phyloP scores from a whole-genome alignment of 768 basidiomycete genomes.

The Lentinula detonsa region DNA sequence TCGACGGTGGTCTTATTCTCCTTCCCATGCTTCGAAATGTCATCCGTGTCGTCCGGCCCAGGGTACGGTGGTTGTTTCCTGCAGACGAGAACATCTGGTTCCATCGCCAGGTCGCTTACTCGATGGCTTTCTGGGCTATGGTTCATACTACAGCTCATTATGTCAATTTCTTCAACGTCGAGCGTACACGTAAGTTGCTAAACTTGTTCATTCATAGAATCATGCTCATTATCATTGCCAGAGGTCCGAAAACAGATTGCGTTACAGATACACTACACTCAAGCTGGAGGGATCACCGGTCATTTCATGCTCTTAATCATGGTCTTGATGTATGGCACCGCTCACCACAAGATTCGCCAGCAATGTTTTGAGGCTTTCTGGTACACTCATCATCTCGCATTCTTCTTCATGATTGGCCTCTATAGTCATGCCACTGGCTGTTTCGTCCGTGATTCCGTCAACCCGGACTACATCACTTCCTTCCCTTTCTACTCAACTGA shows the following conservation, averaged over 20 bases:
- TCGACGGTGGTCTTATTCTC: constrained; percentile 81
- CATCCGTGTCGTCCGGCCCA: constrained; percentile 78
- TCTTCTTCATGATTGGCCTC: constrained; percentile 90
- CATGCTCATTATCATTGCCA: constrained; percentile 21
- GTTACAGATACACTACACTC: constrained; percentile 80
- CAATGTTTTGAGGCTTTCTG: constrained; percentile 96
- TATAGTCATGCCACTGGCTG: constrained; percentile 91
- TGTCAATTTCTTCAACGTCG: constrained; percentile 90
- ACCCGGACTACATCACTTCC: constrained; percentile 58
- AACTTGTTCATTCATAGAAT: background rate
- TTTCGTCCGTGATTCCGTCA: constrained; percentile 82
- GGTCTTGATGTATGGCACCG: constrained; percentile 89
- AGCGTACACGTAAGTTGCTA: constrained; percentile 64
- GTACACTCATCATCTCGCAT: constrained; percentile 93
- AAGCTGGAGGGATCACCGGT: constrained; percentile 89
- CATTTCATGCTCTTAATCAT: constrained; percentile 95
- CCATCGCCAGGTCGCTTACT: constrained; percentile 92
- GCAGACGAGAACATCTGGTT: constrained; percentile 96
- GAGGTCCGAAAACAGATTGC: constrained; percentile 79
- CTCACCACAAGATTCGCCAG: constrained; percentile 79
- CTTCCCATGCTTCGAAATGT: constrained; percentile 88
- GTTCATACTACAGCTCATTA: constrained; percentile 94
- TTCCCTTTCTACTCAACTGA: constrained; percentile 88
- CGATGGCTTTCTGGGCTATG: constrained; percentile 89
- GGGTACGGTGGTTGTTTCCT: constrained; percentile 77